Evolutionary conservation across 176 grass and related monocot species (phyloP).

Genomic region (Carex littledalei): DNA sequence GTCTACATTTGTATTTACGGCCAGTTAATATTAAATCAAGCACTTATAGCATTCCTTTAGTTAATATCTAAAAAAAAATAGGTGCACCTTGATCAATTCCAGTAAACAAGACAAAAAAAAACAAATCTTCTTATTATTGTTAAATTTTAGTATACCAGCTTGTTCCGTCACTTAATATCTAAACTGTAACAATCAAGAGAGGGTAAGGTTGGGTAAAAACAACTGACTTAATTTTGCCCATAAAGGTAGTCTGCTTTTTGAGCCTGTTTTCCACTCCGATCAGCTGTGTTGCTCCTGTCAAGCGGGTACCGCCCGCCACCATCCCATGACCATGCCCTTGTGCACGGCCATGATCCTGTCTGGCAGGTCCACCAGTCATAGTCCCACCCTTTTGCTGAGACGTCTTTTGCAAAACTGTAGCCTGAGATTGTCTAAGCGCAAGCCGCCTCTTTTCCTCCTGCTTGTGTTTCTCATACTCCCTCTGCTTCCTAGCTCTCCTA

Average conservation of each 20-base stretch:
- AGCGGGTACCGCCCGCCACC: conserved; percentile 17
- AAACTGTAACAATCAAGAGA: neutral
- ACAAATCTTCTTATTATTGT: neutral
- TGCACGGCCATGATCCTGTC: neutral
- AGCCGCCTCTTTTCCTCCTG: conserved; percentile 65
- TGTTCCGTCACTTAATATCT: neutral
- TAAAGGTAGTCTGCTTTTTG: conserved; percentile 92
- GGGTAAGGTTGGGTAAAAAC: neutral
- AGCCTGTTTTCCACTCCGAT: conserved; percentile 61
- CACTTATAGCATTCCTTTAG: neutral
- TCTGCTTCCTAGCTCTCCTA: conserved; percentile 55
- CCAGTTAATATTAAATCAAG: neutral
- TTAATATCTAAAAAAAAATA: no score
- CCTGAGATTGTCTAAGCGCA: conserved; percentile 67
- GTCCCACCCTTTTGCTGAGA: conserved; percentile 26
- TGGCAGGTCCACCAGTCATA: neutral
- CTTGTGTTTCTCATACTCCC: conserved; percentile 81
- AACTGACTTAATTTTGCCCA: conserved; percentile 36
- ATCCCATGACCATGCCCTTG: neutral
- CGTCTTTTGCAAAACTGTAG: conserved; percentile 78
- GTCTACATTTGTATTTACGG: neutral
- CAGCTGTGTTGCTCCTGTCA: conserved; percentile 21
- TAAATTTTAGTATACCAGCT: neutral
- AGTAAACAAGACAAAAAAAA: neutral
- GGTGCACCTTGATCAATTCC: neutral